Conservation (phyloP, 2,329 filamentous ascomycete genomes). For the Pseudogymnoascus sp. region DNA sequence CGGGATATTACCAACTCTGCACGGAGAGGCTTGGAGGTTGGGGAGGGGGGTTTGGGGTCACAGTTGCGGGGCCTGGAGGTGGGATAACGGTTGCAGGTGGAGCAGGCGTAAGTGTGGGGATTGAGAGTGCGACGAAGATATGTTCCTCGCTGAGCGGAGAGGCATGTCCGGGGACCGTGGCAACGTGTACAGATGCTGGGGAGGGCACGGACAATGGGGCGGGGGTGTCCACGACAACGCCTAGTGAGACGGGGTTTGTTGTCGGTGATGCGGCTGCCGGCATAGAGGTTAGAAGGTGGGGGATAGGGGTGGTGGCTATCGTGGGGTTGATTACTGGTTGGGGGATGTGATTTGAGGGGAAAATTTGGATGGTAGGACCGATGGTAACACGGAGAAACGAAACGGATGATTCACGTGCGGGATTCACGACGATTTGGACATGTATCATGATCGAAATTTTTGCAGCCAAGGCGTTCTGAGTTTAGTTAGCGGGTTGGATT, state of each 20-base stretch:
- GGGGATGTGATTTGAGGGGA: constrained; percentile 13
- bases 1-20: constrained; percentile 45
- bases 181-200: constrained; percentile 23
- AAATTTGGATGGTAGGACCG: not conserved
- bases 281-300: constrained; percentile 19
- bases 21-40: constrained; percentile 38
- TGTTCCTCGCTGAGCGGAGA: constrained; percentile 46
- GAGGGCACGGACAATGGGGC: constrained; percentile 9
- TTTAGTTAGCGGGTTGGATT: not conserved
- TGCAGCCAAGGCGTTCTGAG: not conserved
- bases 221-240: constrained; percentile 6
- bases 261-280: constrained; percentile 18
- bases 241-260: constrained; percentile 11
- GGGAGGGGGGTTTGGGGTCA: constrained; percentile 40
- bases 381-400: not conserved
- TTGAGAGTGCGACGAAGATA: constrained; percentile 41
- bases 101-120: constrained; percentile 30
- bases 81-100: constrained; percentile 42
- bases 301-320: constrained; percentile 18
- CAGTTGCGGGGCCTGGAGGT: constrained; percentile 45
- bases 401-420: not conserved
- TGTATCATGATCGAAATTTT: not conserved
- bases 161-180: constrained; percentile 36
- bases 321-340: constrained; percentile 20
- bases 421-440: not conserved